Evolutionary conservation across 2,329 filamentous ascomycete species (phyloP), one percentile per base, ranked within the genome.

Genomic region (Colletotrichum sp.): DNA sequence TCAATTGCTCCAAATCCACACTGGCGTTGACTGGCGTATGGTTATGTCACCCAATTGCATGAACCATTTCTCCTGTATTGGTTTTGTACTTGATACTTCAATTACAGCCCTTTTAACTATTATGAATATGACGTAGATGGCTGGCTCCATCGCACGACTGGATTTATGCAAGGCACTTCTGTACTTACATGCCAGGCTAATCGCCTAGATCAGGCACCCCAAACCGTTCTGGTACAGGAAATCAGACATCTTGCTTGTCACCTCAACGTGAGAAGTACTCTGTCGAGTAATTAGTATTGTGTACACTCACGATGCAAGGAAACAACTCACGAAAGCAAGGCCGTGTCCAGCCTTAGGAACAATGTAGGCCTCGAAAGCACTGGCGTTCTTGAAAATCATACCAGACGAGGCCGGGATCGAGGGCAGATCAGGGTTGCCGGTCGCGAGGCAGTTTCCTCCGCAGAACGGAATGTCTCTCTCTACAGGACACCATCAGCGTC

Each of bases 401-500:
- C 79, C 81, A 0, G 87, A 88, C 26, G 81, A 80, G 13, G 85
- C 87, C 2, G 89, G 87, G 59, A 91, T 86, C 32, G 85, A 87
- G 1, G 82, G 78, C 69, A 83, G 78, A 8, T 83, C 79, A 2
- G 86, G 81, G 55, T 82, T 78, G 16, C 83, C 85, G 0, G 88
- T 90, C 24, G 82, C 84, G 5, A 85, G 80, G 83, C 92, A 93
- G 81, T 93, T 89, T 30, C 91, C 90, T 5, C 92, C 92, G 75
- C 92, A 94, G 82, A 91, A 93, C 8, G 90, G 88, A 13, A 89
- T 74, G 65, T 92, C 89, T 15, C 82, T 81, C 24, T 87, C 87
- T 88, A 2, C 26, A 28, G 26, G 26, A 28, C 2, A 5, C 8
- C 30, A 13, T n/a, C 5, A 30, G 28, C 28, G 28, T 30, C 28